Evolutionary conservation across 2,329 filamentous ascomycete species (phyloP).

Genomic region (Moelleriella libera): DNA sequence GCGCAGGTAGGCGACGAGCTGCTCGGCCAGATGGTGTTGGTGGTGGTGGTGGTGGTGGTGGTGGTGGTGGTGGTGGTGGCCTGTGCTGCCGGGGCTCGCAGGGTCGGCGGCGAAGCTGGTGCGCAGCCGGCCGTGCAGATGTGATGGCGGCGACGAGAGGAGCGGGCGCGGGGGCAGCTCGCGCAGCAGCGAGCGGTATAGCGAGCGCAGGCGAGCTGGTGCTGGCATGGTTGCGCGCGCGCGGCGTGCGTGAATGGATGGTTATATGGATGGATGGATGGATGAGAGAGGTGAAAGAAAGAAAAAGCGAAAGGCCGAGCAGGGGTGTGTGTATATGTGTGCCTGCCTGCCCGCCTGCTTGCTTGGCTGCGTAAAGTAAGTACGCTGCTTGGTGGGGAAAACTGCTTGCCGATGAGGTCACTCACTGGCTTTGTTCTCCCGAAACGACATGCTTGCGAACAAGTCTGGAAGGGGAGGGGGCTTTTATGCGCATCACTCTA

Average conservation of each 20-base stretch:
- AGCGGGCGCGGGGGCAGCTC: slow-evolving; percentile 65
- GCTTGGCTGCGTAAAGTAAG: no score
- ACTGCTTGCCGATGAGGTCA: no score
- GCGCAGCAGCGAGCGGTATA: slow-evolving; percentile 81
- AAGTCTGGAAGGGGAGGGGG: no score
- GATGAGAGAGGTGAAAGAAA: background rate
- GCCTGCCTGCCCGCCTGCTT: no score
- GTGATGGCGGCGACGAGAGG: slow-evolving; percentile 43
- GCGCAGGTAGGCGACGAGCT: slow-evolving; percentile 66
- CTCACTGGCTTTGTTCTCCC: no score
- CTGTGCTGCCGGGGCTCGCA: no score
- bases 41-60: slow-evolving; percentile 13
- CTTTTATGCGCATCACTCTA: no score
- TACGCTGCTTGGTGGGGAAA: no score
- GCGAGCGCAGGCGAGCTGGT: slow-evolving; percentile 47
- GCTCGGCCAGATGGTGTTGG: slow-evolving; percentile 38
- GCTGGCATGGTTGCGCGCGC: background rate
- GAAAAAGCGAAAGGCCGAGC: background rate
- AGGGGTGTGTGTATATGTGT: background rate
- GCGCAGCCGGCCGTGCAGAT: slow-evolving; percentile 18
- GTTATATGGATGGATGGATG: background rate
- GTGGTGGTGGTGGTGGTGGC: background rate
- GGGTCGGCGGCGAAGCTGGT: slow-evolving; percentile 12
- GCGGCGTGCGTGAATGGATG: background rate
- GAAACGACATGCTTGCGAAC: no score